Percentiles rank a stretch among this genome's conserved stretches.
Conservation (phyloP, 2,329 filamentous ascomycete genomes). For the Colletotrichum sp. region DNA sequence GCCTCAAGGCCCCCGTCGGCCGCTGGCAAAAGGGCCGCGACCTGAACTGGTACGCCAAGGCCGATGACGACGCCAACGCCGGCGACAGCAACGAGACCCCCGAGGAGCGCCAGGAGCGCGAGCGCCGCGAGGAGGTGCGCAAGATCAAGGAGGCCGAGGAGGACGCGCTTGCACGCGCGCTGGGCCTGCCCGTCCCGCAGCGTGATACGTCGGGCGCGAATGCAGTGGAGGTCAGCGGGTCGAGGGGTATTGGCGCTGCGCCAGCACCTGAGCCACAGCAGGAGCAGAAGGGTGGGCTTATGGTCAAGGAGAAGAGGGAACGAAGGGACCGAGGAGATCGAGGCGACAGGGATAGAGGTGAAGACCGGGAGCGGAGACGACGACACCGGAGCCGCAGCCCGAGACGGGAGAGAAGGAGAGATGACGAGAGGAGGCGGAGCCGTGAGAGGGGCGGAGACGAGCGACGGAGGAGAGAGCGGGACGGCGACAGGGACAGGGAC, state of each 20-base stretch:
- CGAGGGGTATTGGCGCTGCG: constrained; percentile 37
- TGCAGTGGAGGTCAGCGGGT: constrained; percentile 65
- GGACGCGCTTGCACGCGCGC: constrained; percentile 82
- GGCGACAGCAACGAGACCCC: constrained; percentile 60
- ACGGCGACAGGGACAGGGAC: background rate
- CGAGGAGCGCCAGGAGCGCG: constrained; percentile 62
- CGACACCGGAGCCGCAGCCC: constrained; percentile 39
- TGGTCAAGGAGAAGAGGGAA: constrained; percentile 25
- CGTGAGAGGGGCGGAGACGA: constrained; percentile 9
- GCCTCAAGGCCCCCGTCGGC: constrained; percentile 88
- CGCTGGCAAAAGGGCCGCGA: constrained; percentile 86
- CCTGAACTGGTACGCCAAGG: constrained; percentile 68
- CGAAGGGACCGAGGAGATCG: background rate
- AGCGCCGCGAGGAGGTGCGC: constrained; percentile 78
- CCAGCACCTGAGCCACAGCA: constrained; percentile 21
- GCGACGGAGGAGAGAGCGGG: background rate
- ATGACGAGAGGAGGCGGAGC: constrained; percentile 24
- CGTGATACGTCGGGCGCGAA: constrained; percentile 68
- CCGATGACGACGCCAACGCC: constrained; percentile 52
- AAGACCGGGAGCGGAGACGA: constrained; percentile 36
- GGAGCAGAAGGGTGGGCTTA: constrained; percentile 19
- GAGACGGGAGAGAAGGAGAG: constrained; percentile 28
- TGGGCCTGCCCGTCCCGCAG: constrained; percentile 77
- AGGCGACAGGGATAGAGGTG: constrained; percentile 26
- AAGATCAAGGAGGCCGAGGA: constrained; percentile 91